Percentiles rank a stretch among this genome's conserved stretches.
Evolutionary conservation across 2,329 filamentous ascomycete species (phyloP).

Genomic region (Coleophoma eucalyptorum): DNA sequence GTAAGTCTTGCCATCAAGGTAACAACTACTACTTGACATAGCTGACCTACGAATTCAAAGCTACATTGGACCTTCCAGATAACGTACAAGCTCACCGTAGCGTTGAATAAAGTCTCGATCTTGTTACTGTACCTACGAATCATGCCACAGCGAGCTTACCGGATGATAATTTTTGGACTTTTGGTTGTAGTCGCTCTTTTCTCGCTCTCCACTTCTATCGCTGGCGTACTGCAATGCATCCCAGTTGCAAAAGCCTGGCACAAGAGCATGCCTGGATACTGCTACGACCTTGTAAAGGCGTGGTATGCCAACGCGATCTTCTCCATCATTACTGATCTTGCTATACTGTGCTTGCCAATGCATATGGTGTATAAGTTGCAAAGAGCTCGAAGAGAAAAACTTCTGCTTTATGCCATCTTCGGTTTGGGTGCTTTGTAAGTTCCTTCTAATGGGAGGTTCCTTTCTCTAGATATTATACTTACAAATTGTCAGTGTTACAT

Average conservation of each 20-base stretch:
- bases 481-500: conserved; percentile 16
- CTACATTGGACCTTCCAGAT: conserved; percentile 12
- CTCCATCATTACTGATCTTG: conserved; percentile 10
- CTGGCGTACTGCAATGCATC: conserved; percentile 10
- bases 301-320: conserved; percentile 13
- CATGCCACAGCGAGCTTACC: conserved; percentile 8
- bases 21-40: not conserved
- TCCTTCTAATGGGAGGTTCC: not conserved
- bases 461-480: not conserved
- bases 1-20: not conserved
- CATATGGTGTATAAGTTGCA: conserved; percentile 13
- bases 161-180: conserved; percentile 7
- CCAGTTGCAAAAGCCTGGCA: conserved; percentile 11
- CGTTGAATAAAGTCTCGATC: conserved; percentile 9
- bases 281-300: conserved; percentile 10
- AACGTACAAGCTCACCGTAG: conserved; percentile 11
- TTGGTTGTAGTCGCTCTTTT: conserved; percentile 5
- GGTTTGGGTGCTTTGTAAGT: conserved; percentile 32
- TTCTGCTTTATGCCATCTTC: conserved; percentile 39
- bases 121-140: conserved; percentile 11
- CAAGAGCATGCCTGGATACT: conserved; percentile 7
- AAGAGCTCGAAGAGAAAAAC: conserved; percentile 31
- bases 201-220: conserved; percentile 7
- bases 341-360: conserved; percentile 11
- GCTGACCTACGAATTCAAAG: not conserved